phyloP scores from a whole-genome alignment of 1,284 basidiomycete genomes.

The Cutaneotrichosporon sp. region DNA sequence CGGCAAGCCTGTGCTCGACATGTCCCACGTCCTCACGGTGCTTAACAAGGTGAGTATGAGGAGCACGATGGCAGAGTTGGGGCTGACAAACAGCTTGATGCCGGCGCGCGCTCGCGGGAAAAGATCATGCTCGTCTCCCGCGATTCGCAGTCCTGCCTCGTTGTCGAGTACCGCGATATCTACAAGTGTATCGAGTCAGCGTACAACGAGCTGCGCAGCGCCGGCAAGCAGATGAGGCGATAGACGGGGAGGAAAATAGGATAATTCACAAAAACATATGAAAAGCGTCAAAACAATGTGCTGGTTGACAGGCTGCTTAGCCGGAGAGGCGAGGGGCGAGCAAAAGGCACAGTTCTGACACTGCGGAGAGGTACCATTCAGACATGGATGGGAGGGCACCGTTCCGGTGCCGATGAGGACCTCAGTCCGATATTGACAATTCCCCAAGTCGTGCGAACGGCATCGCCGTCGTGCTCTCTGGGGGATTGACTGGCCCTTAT shows the following conservation, averaged over 20 bases:
- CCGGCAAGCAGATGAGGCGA: constrained; percentile 7
- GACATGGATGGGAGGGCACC: no score
- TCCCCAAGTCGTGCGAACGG: no score
- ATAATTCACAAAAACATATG: constrained; percentile 16
- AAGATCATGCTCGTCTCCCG: constrained; percentile 83
- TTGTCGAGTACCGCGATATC: constrained; percentile 91
- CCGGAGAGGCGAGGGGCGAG: no score
- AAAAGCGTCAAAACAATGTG: constrained; percentile 10
- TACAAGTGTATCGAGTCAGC: constrained; percentile 78
- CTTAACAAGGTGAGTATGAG: constrained; percentile 95
- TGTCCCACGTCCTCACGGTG: constrained; percentile 83
- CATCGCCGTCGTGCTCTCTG: no score
- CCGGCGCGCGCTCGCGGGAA: constrained; percentile 65
- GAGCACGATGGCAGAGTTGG: background rate
- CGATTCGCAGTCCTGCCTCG: constrained; percentile 85
- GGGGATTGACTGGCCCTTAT: no score
- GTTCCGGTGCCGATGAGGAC: no score
- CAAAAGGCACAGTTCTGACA: no score
- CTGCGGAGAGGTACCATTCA: no score
- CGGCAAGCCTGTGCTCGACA: constrained; percentile 82
- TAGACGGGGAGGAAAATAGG: constrained; percentile 7
- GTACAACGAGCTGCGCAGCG: constrained; percentile 50
- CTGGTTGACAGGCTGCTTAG: no score
- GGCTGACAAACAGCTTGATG: constrained; percentile 17
- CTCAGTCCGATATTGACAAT: no score